phyloP scores from a whole-genome alignment of 129 eudicot species.

The Saussurea involucrata region DNA sequence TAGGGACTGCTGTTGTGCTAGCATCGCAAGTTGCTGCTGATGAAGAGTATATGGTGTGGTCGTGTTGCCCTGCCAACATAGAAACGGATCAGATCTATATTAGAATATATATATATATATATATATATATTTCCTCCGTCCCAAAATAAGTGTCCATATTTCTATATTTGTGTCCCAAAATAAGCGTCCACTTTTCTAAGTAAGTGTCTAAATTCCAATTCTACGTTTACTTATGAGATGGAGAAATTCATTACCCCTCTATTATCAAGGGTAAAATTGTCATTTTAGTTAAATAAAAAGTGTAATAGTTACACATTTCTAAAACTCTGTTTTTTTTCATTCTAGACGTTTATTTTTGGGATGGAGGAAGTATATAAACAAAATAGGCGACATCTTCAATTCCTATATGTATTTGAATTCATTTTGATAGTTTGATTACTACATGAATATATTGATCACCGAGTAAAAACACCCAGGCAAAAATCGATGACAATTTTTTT shows the following conservation, averaged over 20 bases:
- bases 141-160: background rate
- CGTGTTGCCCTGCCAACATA: conserved; percentile 57
- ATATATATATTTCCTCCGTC: background rate
- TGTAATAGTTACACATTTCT: background rate
- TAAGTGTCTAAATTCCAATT: background rate
- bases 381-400: background rate
- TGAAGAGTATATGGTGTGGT: conserved; percentile 43
- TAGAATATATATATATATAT: background rate
- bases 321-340: background rate
- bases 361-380: background rate
- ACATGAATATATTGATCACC: background rate
- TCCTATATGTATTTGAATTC: background rate
- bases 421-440: background rate
- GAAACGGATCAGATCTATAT: background rate
- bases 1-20: conserved; percentile 77
- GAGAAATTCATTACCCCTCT: background rate
- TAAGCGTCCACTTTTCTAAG: background rate
- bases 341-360: background rate
- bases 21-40: conserved; percentile 50
- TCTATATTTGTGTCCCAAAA: too few relatives aligned
- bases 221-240: background rate
- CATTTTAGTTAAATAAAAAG: background rate
- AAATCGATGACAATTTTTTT: background rate
- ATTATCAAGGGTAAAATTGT: background rate
- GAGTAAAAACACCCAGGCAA: background rate